These are phyloP conservation scores for Atractiella rhizophila DNA, from an alignment of 768 basidiomycete species.

Conservation along the genomic window DNA sequence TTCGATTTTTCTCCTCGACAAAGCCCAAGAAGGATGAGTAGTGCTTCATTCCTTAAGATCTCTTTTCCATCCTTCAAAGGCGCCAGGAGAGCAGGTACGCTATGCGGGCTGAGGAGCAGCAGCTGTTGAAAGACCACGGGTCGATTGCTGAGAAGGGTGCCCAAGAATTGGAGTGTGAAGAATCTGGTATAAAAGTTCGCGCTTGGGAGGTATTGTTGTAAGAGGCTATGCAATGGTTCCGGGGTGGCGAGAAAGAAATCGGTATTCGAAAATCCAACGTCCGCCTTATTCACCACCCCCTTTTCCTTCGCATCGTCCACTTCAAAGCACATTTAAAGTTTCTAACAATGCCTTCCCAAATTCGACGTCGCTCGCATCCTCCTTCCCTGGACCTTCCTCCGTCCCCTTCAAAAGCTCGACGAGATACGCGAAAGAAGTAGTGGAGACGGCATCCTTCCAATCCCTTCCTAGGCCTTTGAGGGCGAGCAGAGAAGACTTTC, in stretches of 20 bases:
- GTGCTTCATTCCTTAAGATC: conserved; percentile 57
- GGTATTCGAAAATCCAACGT: conserved; percentile 45
- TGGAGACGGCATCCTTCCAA: conserved; percentile 38
- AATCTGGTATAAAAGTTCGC: conserved; percentile 63
- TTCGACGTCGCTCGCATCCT: conserved; percentile 75
- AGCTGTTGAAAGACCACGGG: conserved; percentile 62
- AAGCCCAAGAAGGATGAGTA: conserved; percentile 1
- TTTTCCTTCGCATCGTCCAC: conserved; percentile 24
- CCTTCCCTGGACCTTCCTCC: background rate
- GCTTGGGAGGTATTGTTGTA: conserved; percentile 48
- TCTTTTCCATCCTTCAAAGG: conserved; percentile 61
- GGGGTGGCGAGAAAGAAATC: conserved; percentile 52
- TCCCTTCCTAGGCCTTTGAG: conserved; percentile 80
- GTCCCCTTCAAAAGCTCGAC: too few relatives aligned
- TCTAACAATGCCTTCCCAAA: conserved; percentile 80
- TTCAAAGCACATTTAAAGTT: conserved; percentile 62
- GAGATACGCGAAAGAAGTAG: background rate
- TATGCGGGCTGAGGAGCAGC: conserved; percentile 58
- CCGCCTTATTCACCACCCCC: conserved; percentile 9
- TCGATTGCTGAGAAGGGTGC: conserved; percentile 53
- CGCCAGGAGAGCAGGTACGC: conserved; percentile 39
- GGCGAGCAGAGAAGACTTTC: conserved; percentile 73
- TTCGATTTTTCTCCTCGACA: conserved; percentile 27
- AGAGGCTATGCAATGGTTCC: conserved; percentile 44
- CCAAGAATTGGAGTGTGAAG: conserved; percentile 55